Evolutionary conservation across 2,329 filamentous ascomycete genomes (phyloP).

Genomic region (Botrytis squamosa): DNA sequence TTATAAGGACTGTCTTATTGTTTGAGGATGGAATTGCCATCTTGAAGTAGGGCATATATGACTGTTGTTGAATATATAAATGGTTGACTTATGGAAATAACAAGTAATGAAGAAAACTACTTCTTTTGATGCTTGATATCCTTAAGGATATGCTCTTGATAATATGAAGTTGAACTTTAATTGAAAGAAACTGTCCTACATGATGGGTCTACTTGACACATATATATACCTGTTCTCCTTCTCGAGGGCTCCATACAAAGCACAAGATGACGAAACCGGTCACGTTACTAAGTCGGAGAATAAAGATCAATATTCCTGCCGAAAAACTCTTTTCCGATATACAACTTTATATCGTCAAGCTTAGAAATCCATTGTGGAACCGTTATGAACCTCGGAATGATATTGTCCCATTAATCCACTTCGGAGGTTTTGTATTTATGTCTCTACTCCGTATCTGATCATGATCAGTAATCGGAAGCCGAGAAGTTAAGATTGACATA

Average conservation of each 20-base stretch:
- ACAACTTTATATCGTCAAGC: neutral
- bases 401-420: neutral
- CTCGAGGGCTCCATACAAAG: neutral
- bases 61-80: neutral
- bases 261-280: neutral
- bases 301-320: neutral
- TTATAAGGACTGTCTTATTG: constrained; percentile 37
- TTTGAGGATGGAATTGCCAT: constrained; percentile 34
- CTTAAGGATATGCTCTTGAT: neutral
- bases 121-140: neutral
- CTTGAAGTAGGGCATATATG: neutral
- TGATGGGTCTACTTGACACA: neutral
- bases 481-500: neutral
- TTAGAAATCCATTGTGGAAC: neutral
- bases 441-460: too few species aligned
- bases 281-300: neutral
- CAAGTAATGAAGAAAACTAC: neutral
- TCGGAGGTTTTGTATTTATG: neutral
- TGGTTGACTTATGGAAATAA: neutral
- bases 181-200: neutral
- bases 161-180: neutral
- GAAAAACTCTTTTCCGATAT: too few species aligned
- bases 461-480: neutral
- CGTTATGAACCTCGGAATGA: neutral
- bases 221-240: neutral